Conservation (phyloP, 305 asterid species). For the Solanum aculeatissimum region DNA sequence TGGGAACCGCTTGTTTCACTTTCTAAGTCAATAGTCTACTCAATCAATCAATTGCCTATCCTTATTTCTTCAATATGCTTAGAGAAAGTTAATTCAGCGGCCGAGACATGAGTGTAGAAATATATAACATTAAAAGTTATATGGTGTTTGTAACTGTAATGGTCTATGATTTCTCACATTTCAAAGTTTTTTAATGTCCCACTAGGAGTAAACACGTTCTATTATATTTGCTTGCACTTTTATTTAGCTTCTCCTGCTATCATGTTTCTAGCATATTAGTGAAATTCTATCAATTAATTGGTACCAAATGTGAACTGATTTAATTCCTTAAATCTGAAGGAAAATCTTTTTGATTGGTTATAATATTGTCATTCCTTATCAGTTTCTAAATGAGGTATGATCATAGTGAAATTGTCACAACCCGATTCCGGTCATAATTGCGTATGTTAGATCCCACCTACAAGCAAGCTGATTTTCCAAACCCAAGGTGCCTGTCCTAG, state of each 20-base stretch:
- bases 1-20: neutral
- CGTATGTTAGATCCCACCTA: no score
- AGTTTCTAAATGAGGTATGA: no score
- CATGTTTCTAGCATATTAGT: neutral
- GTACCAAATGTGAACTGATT: no score
- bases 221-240: neutral
- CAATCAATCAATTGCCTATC: neutral
- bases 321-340: neutral
- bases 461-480: no score
- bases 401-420: no score
- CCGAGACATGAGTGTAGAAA: neutral
- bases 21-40: neutral
- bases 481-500: no score
- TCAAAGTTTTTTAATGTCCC: neutral
- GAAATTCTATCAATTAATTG: neutral
- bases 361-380: no score
- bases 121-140: neutral
- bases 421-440: no score
- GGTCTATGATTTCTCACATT: neutral
- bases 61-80: neutral
- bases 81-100: neutral
- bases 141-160: neutral
- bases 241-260: neutral
- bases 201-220: neutral
- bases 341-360: no score